Percentiles rank a stretch among this genome's conserved stretches.
phyloP scores from a whole-genome alignment of 108 stramenopile genomes.

The Schizochytrium sp. region DNA sequence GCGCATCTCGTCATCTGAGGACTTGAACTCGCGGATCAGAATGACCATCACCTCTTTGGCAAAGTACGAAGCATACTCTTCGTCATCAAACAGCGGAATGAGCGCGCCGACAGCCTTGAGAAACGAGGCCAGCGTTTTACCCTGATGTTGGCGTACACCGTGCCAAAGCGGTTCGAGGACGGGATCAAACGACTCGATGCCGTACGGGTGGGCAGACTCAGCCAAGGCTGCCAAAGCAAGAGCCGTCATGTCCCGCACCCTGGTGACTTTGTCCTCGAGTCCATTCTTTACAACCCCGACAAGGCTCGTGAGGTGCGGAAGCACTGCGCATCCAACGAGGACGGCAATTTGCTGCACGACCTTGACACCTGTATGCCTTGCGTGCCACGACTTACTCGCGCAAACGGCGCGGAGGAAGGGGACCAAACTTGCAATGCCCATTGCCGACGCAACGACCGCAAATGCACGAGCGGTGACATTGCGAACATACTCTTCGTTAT shows the following conservation, averaged over 20 bases:
- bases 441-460: constrained; percentile 93
- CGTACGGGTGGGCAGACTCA: constrained; percentile 95
- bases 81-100: constrained; percentile 95
- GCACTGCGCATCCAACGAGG: constrained; percentile 91
- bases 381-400: constrained; percentile 89
- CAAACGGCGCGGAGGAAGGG: constrained; percentile 99
- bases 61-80: constrained; percentile 96
- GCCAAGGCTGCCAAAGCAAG: constrained; percentile 90
- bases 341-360: constrained; percentile 98
- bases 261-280: constrained; percentile 87
- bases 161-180: constrained; percentile 96
- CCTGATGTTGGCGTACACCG: constrained; percentile 90
- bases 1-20: constrained; percentile 92
- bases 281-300: constrained; percentile 93
- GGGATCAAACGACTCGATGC: constrained; percentile 96
- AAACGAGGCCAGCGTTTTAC: constrained; percentile 93
- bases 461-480: constrained; percentile 95
- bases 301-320: constrained; percentile 86
- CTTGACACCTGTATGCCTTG: constrained; percentile 97
- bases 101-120: constrained; percentile 95
- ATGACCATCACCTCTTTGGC: constrained; percentile 96
- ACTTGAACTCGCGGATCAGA: constrained; percentile 89
- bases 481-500: constrained; percentile 92
- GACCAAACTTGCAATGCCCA: constrained; percentile 85
- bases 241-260: constrained; percentile 91